Base-by-base conservation (phyloP, 1,284 basidiomycete species). In the Ustilago sp. region DNA sequence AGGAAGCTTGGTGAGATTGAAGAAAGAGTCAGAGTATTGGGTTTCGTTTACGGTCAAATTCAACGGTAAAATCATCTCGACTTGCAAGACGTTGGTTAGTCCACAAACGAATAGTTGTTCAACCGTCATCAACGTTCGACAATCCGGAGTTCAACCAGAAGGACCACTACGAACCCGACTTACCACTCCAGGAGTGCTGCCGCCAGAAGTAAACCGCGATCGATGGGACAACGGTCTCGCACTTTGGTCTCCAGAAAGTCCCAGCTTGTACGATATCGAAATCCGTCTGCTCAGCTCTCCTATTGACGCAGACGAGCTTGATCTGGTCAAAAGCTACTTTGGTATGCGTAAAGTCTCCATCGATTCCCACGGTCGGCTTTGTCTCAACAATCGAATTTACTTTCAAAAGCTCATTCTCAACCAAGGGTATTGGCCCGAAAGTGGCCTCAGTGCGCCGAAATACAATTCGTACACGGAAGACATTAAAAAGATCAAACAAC, bases 301-400 rank as follows among this genome's bases (percentile, higher is more conserved):
- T 8, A 12, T 19, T 2, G 53, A 39, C 35, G 11, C 31, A 8
- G 19, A 17, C 2, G 19, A n/a, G 2, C 8, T 58, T 5, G 79
- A 80, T 51, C 6, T 19, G 4, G 63, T 80, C 4, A 39, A 57
- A 32, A 72, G 77, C 57, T 80, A 80, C 59, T 66, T 71, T 34
- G 79, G 79, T 28, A 80, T 80, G 79, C 77, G 79, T 41, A 80
- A 80, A 45, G 70, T 80, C 6, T 74, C 69, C 13, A 53, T 80
- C 41, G 68, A 72, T 39, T 63, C 70, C 8, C 56, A 68, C 8
- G 79, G 79, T 6, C 60, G 68, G 8, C 67, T 80, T 41, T 77
- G 64, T 41, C 69, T 80, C 55, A 80, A 80, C 77, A 77, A 80
- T 34, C 58, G 63, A 8, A 67, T 69, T 31, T 77, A 74, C 53